phyloP scores from a whole-genome alignment of 352 stramenopile species.

The Globisporangium cylindrosporum region DNA sequence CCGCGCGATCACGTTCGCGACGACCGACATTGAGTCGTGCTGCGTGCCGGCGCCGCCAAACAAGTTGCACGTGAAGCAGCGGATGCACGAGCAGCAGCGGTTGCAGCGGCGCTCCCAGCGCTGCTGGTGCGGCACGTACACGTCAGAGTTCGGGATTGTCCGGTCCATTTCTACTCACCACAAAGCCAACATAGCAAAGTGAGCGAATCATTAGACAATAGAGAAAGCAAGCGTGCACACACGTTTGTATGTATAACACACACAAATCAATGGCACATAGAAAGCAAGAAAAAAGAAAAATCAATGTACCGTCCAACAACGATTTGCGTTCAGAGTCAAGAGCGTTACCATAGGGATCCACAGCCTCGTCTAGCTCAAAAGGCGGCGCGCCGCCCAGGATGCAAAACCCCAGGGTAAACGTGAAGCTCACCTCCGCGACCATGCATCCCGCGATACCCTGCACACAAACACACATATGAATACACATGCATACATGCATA shows the following conservation, averaged over 20 bases:
- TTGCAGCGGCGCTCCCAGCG: conserved; percentile 78
- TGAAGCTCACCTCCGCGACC: conserved; percentile 72
- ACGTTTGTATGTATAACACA: neutral
- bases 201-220: neutral
- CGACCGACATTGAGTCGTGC: conserved; percentile 86
- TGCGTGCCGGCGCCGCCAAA: conserved; percentile 82
- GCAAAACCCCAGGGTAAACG: conserved; percentile 64
- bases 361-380: conserved; percentile 25
- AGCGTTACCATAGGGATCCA: conserved; percentile 65
- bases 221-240: neutral
- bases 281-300: conserved; percentile 11
- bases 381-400: conserved; percentile 45
- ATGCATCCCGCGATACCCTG: conserved; percentile 56
- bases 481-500: neutral
- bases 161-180: conserved; percentile 41
- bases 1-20: conserved; percentile 79
- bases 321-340: conserved; percentile 72
- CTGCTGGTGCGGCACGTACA: conserved; percentile 79
- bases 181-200: neutral
- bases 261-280: conserved; percentile 9
- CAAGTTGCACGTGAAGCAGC: conserved; percentile 85
- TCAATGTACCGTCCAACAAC: conserved; percentile 65
- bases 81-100: conserved; percentile 72
- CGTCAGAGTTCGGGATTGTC: conserved; percentile 63
- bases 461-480: neutral